Base-by-base conservation (phyloP, 495 filamentous ascomycete genomes). In the Hypoxylon cercidicola region DNA sequence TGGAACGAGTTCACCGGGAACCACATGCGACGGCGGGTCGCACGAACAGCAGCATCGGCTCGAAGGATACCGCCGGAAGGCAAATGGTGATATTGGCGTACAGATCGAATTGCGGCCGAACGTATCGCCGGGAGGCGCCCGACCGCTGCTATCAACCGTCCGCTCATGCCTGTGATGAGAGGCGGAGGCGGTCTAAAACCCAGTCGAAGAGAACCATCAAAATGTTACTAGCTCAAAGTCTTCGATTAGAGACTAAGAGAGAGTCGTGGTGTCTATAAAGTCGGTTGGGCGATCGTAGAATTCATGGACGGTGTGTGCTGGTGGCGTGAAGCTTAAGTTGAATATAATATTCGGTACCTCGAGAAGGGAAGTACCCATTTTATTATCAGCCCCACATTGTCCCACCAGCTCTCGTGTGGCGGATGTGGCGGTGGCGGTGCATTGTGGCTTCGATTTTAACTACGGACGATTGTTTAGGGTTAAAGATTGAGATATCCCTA, bases 1-100 rank as follows among this genome's bases (percentile, higher is more conserved):
- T 97, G 93, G 58, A 96, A 88, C 11, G 85, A 82, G 71, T 89
- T 93, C 7, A 91, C 90, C 23, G 88, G 78, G 11, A 92, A 91
- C 88, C 91, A 93, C 72, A 85, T 82, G 63, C 87, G 84, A 45
- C 86, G 79, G 55, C 87, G 79, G 37, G 80, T 72, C 41, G 86
- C 78, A 40, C 87, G 83, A 28, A 86, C 79, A 59, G 84, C 81
- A 40, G 83, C 79, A 76, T 92, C 84, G 51, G 85, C 80, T 61
- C 88, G 84, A 52, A 93, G 81, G 37, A 93, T 81, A 50, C 89
- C 89, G 30, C 91, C 89, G 39, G 88, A 87, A 25, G 82, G 83
- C 35, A 87, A 77, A 64, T 87, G 84, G 60, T 88, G 78, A 73
- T 87, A 82, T 70, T 89, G 89, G 69, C 90, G 90, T 64, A 87